These are phyloP conservation scores for Fusarium concolor DNA, from an alignment of 2,329 filamentous ascomycete genomes.

Conservation along the genomic window DNA sequence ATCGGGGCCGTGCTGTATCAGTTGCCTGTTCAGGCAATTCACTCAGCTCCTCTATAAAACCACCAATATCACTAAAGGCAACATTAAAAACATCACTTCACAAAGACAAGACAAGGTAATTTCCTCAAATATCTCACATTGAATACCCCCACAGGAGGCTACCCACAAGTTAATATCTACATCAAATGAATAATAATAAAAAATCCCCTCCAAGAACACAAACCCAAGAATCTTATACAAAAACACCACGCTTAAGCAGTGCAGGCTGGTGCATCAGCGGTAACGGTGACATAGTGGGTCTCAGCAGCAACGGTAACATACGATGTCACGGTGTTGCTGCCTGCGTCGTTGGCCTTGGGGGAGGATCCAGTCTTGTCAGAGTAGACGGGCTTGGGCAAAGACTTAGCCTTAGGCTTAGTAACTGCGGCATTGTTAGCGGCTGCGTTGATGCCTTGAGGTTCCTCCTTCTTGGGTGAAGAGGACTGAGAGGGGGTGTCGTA, in stretches of 20 bases:
- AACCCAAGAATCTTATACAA: neutral
- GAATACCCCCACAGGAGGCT: slow-evolving; percentile 45
- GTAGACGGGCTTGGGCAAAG: neutral
- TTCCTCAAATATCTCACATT: slow-evolving; percentile 47
- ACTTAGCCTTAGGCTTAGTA: neutral
- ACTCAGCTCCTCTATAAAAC: neutral
- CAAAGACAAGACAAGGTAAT: neutral
- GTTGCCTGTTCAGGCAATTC: neutral
- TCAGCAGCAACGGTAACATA: slow-evolving; percentile 22
- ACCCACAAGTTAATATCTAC: slow-evolving; percentile 47
- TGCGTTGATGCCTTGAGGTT: neutral
- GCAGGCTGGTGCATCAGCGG: too few relatives aligned
- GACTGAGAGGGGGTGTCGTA: too few relatives aligned
- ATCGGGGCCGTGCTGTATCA: neutral
- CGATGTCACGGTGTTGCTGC: slow-evolving; percentile 17
- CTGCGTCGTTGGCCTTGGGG: neutral
- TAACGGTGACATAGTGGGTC: too few relatives aligned
- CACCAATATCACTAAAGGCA: neutral
- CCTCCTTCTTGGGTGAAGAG: too few relatives aligned
- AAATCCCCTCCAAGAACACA: neutral
- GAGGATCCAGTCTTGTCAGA: neutral
- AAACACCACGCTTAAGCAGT: too few relatives aligned
- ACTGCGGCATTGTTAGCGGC: too few relatives aligned
- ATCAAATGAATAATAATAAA: slow-evolving; percentile 27
- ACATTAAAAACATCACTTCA: neutral